Conservation (phyloP, 208 protist genomes). For the Acanthamoeba sp. region DNA sequence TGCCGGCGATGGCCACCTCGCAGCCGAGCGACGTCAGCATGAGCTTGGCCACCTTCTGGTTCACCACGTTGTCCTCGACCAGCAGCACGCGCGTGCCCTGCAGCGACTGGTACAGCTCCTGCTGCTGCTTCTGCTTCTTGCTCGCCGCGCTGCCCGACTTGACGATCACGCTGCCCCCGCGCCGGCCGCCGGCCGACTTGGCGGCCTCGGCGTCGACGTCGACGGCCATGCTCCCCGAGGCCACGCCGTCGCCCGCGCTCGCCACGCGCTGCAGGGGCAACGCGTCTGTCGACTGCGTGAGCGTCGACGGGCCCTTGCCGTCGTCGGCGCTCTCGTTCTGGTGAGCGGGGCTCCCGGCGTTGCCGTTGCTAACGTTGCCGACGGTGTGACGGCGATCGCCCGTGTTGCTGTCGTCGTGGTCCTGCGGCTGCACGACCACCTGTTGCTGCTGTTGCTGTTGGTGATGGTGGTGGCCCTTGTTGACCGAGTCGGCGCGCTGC, state of each 20-base stretch:
- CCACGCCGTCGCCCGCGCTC: too few relatives aligned
- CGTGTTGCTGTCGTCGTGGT: too few relatives aligned
- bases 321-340: neutral
- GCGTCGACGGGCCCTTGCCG: too few relatives aligned
- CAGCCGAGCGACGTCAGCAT: slow-evolving; percentile 34
- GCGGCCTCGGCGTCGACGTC: neutral
- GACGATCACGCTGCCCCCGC: slow-evolving; percentile 10
- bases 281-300: too few relatives aligned
- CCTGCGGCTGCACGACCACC: too few relatives aligned
- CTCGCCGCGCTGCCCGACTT: neutral
- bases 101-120: neutral
- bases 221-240: too few relatives aligned
- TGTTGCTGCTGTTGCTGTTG: too few relatives aligned
- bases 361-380: too few relatives aligned
- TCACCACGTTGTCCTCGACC: slow-evolving; percentile 48
- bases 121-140: neutral
- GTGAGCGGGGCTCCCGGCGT: neutral
- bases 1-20: slow-evolving; percentile 9
- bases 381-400: too few relatives aligned
- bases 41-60: slow-evolving; percentile 56
- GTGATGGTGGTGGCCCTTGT: neutral
- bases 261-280: too few relatives aligned
- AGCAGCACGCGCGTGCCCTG: slow-evolving; percentile 22
- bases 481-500: neutral
- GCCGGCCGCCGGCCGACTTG: neutral